Conservation (phyloP, 208 protist genomes). For the Acanthamoeba royreba region DNA sequence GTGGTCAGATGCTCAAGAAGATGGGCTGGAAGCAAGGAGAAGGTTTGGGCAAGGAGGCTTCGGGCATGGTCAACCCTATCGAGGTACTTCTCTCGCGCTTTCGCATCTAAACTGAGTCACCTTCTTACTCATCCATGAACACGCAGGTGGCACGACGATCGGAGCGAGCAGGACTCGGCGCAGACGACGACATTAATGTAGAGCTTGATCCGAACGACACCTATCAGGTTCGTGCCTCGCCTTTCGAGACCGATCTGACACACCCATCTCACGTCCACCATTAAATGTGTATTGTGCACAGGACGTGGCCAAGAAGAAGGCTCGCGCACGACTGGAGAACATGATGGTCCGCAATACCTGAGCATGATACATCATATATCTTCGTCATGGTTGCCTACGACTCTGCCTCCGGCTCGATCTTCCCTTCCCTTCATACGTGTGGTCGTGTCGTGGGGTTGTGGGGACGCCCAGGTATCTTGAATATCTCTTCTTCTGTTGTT, state of each 20-base stretch:
- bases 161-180: neutral
- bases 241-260: neutral
- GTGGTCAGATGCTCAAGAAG: constrained; percentile 26
- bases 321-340: neutral
- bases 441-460: too few relatives aligned
- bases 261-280: neutral
- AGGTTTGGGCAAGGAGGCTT: constrained; percentile 42
- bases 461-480: too few relatives aligned
- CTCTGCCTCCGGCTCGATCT: too few relatives aligned
- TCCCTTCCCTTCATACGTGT: too few relatives aligned
- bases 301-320: constrained; percentile 34
- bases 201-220: constrained; percentile 19
- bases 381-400: too few relatives aligned
- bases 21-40: constrained; percentile 54
- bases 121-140: neutral
- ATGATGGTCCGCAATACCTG: neutral
- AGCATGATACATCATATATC: too few relatives aligned
- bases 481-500: too few relatives aligned
- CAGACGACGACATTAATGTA: neutral
- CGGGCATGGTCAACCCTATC: neutral
- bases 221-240: neutral
- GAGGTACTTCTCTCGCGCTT: neutral
- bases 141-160: neutral
- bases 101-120: neutral
- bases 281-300: neutral